These are phyloP conservation scores for Naganishia vishniacii DNA, from an alignment of 768 basidiomycete species.

Conservation along the genomic window DNA sequence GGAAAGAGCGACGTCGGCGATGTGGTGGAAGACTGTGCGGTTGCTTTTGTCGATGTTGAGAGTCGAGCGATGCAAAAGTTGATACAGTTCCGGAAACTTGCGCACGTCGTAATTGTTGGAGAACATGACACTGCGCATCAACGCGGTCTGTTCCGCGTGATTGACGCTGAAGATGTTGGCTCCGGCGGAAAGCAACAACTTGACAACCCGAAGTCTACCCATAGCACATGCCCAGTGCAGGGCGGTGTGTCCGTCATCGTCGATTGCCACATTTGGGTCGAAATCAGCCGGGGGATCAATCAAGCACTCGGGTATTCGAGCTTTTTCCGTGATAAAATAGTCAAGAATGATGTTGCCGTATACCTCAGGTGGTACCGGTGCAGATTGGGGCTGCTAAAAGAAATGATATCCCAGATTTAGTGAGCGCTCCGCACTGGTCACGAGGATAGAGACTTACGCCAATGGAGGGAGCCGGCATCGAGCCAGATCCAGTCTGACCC, in stretches of 20 bases:
- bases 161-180: conserved; percentile 97
- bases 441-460: conserved; percentile 6
- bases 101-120: conserved; percentile 99
- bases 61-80: conserved; percentile 92
- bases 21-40: conserved; percentile 95
- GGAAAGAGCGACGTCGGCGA: conserved; percentile 92
- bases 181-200: conserved; percentile 83
- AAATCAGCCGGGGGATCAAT: conserved; percentile 83
- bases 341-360: conserved; percentile 95
- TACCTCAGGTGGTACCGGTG: conserved; percentile 37
- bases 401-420: neutral
- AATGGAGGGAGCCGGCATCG: conserved; percentile 3
- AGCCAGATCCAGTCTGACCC: conserved; percentile 1
- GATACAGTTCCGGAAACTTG: conserved; percentile 96
- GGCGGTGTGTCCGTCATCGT: conserved; percentile 95
- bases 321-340: conserved; percentile 96
- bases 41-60: conserved; percentile 98
- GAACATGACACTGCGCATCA: conserved; percentile 99
- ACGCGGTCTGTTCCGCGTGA: conserved; percentile 88
- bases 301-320: conserved; percentile 79
- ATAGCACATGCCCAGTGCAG: conserved; percentile 99
- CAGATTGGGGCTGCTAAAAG: neutral
- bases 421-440: neutral
- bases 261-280: conserved; percentile 91
- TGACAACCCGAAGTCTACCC: conserved; percentile 94